Conservation (phyloP, 1,139 yeast genomes). For the Debaryomyces nepalensis region DNA sequence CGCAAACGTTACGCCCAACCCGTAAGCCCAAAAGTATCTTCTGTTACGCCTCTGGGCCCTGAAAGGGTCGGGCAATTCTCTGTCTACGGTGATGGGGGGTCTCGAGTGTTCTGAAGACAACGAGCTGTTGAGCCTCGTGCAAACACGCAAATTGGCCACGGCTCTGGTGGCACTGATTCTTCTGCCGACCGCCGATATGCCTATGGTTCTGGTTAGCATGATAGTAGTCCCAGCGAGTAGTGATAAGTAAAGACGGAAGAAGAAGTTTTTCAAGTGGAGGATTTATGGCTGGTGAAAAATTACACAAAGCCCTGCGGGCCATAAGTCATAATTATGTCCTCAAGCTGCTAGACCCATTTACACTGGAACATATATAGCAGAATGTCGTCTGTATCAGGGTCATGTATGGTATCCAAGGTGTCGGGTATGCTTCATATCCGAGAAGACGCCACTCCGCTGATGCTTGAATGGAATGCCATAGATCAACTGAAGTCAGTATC, state of each 20-base stretch:
- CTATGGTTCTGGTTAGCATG: constrained; percentile 9
- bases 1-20: constrained; percentile 65
- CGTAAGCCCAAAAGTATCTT: constrained; percentile 61
- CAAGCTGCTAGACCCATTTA: neutral
- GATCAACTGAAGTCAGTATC: constrained; percentile 56
- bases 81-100: constrained; percentile 58
- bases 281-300: constrained; percentile 1
- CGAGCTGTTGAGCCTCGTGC: constrained; percentile 3
- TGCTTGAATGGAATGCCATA: constrained; percentile 72
- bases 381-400: constrained; percentile 56
- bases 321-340: neutral
- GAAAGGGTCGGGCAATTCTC: constrained; percentile 78
- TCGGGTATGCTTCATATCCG: constrained; percentile 68
- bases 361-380: constrained; percentile 5
- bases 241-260: neutral
- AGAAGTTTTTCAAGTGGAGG: constrained; percentile 1
- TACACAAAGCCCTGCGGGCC: constrained; percentile 10
- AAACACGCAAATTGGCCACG: neutral
- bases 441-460: constrained; percentile 70
- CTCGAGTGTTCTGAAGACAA: neutral
- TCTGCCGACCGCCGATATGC: constrained; percentile 1
- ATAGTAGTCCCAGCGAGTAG: neutral
- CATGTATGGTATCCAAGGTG: constrained; percentile 68
- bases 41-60: constrained; percentile 56
- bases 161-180: constrained; percentile 1